Conservation (phyloP, 1,284 basidiomycete genomes). For the Leccinum ponderosum region DNA sequence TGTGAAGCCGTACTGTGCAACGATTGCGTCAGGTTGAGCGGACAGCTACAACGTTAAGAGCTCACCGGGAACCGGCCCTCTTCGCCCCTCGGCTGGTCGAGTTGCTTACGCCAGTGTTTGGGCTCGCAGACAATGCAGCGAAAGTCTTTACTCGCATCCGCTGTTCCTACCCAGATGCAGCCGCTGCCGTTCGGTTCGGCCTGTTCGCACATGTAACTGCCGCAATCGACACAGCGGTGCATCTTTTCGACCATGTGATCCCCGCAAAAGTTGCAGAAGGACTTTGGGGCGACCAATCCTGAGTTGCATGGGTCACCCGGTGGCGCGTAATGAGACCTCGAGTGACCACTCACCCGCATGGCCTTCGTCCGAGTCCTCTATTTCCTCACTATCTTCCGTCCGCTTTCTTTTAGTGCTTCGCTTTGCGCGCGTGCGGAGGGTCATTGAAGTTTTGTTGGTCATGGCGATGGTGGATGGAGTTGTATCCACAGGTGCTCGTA, state of each 20-base stretch:
- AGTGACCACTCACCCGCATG: not conserved
- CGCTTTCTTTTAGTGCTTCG: too few relatives aligned
- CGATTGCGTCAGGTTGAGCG: not conserved
- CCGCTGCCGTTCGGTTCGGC: not conserved
- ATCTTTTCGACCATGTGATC: not conserved
- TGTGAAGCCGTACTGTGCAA: not conserved
- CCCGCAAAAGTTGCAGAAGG: not conserved
- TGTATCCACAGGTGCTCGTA: not conserved
- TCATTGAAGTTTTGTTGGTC: not conserved
- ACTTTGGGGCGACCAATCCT: not conserved
- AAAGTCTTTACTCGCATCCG: not conserved
- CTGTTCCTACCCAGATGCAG: not conserved
- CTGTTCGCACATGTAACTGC: not conserved
- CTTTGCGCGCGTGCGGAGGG: too few relatives aligned
- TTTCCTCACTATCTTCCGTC: too few relatives aligned
- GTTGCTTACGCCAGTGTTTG: not conserved
- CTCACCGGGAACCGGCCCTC: not conserved
- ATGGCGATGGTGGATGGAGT: not conserved
- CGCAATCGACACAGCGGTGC: not conserved
- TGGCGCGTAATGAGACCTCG: too few relatives aligned
- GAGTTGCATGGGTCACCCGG: too few relatives aligned
- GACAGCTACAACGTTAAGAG: not conserved
- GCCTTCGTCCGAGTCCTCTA: too few relatives aligned
- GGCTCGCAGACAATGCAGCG: not conserved
- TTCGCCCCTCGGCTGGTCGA: not conserved